Conservation (phyloP, 208 protist species). For the Wallacemonas collosoma region DNA sequence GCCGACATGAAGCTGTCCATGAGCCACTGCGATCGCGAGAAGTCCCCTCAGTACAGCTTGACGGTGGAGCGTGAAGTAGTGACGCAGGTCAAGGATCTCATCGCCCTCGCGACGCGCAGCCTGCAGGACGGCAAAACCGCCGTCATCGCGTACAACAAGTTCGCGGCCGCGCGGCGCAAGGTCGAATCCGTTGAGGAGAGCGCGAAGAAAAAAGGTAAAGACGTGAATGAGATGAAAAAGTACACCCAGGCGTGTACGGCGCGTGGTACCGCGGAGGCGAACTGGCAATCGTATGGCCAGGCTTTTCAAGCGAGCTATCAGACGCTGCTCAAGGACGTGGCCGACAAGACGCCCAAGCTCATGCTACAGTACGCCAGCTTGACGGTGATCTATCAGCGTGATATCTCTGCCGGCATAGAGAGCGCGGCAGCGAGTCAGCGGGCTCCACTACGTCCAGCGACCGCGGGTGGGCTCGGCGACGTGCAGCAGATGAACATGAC, state of each 20-base stretch:
- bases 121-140: slow-evolving; percentile 26
- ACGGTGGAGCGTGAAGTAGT: slow-evolving; percentile 9
- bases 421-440: background rate
- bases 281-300: slow-evolving; percentile 11
- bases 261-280: slow-evolving; percentile 18
- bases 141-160: slow-evolving; percentile 1
- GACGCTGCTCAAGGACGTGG: slow-evolving; percentile 13
- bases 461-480: background rate
- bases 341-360: slow-evolving; percentile 12
- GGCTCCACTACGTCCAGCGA: background rate
- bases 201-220: slow-evolving; percentile 23
- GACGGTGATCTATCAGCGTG: slow-evolving; percentile 27
- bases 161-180: background rate
- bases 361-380: slow-evolving; percentile 33
- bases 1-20: slow-evolving; percentile 31
- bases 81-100: background rate
- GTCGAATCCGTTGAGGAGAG: slow-evolving; percentile 12
- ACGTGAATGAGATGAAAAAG: slow-evolving; percentile 13
- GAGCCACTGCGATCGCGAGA: slow-evolving; percentile 23
- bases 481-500: background rate
- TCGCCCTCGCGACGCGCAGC: background rate
- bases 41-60: slow-evolving; percentile 31
- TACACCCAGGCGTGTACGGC: slow-evolving; percentile 16
- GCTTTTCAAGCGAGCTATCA: slow-evolving; percentile 27
- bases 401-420: slow-evolving; percentile 21